phyloP scores from a whole-genome alignment of 1,284 basidiomycete species.

The Malassezia japonica region DNA sequence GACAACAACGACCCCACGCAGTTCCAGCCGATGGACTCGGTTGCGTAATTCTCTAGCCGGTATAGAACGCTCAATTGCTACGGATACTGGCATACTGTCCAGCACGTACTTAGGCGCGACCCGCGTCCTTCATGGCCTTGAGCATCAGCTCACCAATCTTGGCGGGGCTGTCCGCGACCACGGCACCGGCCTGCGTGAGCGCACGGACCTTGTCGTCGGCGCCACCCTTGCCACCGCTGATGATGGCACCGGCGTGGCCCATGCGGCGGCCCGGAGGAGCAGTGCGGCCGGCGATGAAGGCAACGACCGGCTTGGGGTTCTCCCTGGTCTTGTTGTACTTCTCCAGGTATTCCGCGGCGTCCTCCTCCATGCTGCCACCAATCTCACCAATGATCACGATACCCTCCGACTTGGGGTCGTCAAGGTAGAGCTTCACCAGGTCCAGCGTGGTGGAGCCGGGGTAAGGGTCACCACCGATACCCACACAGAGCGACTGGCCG shows the following conservation, averaged over 20 bases:
- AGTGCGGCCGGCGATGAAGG: slow-evolving; percentile 88
- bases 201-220: slow-evolving; percentile 91
- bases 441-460: slow-evolving; percentile 91
- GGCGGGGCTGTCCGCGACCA: slow-evolving; percentile 86
- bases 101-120: slow-evolving; percentile 24
- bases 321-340: slow-evolving; percentile 79
- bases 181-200: slow-evolving; percentile 80
- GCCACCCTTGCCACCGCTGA: slow-evolving; percentile 92
- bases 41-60: neutral
- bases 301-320: slow-evolving; percentile 88
- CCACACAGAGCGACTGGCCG: slow-evolving; percentile 90
- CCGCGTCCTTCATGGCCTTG: slow-evolving; percentile 41
- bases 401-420: slow-evolving; percentile 64
- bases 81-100: neutral
- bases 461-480: slow-evolving; percentile 99
- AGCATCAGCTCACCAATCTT: slow-evolving; percentile 46
- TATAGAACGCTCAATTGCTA: neutral
- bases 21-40: slow-evolving; percentile 37
- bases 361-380: slow-evolving; percentile 98
- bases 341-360: slow-evolving; percentile 90
- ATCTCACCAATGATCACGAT: slow-evolving; percentile 99
- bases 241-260: slow-evolving; percentile 77
- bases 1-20: slow-evolving; percentile 48
- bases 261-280: slow-evolving; percentile 95
- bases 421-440: slow-evolving; percentile 89